A percentile compares a stretch with the other conserved stretches of the same genome.
These are phyloP conservation scores for Cryphonectria carpinicola DNA, from an alignment of 2,329 filamentous ascomycete species.

Conservation along the genomic window DNA sequence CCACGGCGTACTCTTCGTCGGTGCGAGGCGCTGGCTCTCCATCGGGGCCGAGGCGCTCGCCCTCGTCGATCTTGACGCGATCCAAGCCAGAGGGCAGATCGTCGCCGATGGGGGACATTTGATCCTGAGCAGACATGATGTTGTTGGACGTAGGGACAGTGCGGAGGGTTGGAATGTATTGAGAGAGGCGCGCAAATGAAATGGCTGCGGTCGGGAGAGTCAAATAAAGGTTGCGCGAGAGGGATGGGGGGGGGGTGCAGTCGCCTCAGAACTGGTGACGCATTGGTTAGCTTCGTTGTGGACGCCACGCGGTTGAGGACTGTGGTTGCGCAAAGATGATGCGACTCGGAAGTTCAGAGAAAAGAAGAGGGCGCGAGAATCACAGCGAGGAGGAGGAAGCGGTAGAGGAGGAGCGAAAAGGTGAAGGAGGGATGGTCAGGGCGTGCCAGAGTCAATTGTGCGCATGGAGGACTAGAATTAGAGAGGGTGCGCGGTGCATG, in stretches of 20 bases:
- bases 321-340: not conserved
- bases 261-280: conserved; percentile 24
- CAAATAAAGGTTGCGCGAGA: conserved; percentile 22
- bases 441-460: conserved; percentile 4
- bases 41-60: conserved; percentile 66
- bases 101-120: conserved; percentile 60
- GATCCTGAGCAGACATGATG: conserved; percentile 68
- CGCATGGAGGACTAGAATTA: not conserved
- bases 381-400: not conserved
- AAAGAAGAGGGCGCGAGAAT: not conserved
- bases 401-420: not conserved
- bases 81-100: conserved; percentile 65
- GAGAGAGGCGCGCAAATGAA: not conserved
- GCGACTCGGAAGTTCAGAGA: too few species aligned
- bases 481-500: conserved; percentile 8
- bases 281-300: conserved; percentile 17
- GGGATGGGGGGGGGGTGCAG: not conserved
- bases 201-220: conserved; percentile 8
- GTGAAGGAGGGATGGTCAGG: not conserved
- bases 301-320: not conserved
- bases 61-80: conserved; percentile 68
- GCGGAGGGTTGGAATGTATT: not conserved
- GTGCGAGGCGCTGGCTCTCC: conserved; percentile 84
- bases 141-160: conserved; percentile 22
- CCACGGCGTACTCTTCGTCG: conserved; percentile 93